phyloP scores from a whole-genome alignment of 305 asterid genomes.

The Fraxinus latifolia region DNA sequence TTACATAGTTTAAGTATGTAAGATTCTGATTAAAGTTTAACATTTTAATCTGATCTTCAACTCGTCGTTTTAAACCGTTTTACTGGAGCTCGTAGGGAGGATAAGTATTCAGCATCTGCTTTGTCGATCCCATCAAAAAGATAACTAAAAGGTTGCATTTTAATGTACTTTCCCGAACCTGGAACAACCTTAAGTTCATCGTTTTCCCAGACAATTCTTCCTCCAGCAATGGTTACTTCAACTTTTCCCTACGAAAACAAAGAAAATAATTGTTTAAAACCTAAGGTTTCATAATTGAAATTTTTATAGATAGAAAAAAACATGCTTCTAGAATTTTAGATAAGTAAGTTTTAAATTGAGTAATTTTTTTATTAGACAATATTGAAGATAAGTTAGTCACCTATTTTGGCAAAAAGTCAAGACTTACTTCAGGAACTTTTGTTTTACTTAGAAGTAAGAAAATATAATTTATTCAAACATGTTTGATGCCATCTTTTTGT shows the following conservation, averaged over 20 bases:
- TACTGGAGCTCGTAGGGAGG: constrained; percentile 78
- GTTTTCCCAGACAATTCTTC: constrained; percentile 82
- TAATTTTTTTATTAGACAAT: background rate
- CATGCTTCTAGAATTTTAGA: background rate
- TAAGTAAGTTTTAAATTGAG: background rate
- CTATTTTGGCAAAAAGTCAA: background rate
- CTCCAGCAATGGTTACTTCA: constrained; percentile 88
- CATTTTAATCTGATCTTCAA: constrained; percentile 25
- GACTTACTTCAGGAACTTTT: background rate
- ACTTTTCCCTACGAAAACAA: constrained; percentile 67
- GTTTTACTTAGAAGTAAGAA: background rate
- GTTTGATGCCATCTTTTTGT: background rate
- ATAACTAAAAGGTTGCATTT: constrained; percentile 77
- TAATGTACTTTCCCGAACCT: constrained; percentile 73
- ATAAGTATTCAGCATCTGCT: constrained; percentile 53
- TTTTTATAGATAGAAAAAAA: background rate
- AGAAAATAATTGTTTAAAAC: background rate
- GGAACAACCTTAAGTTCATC: constrained; percentile 58
- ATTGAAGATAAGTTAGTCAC: background rate
- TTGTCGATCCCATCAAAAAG: constrained; percentile 69
- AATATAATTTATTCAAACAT: background rate
- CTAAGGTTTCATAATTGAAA: background rate
- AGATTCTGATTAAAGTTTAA: background rate
- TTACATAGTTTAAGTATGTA: background rate
- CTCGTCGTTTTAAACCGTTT: constrained; percentile 34